These are phyloP conservation scores for Coemansia sp. DNA, from an alignment of 192 early-diverging fungal species.

Conservation along the genomic window DNA sequence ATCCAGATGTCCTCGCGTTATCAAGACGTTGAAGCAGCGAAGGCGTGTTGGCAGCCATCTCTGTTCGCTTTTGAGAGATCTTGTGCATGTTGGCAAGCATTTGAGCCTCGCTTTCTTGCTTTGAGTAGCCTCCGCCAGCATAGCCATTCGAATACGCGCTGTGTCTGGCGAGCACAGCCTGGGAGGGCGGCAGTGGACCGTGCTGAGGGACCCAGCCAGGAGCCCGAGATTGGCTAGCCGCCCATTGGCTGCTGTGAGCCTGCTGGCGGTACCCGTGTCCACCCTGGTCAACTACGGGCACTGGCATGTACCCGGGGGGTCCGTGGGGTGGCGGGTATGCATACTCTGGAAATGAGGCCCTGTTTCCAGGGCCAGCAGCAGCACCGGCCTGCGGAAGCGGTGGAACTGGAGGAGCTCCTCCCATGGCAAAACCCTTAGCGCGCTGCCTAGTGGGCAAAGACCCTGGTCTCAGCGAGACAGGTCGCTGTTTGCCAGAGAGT, in stretches of 20 bases:
- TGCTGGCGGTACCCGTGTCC: neutral
- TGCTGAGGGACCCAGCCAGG: neutral
- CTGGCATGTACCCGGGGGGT: slow-evolving; percentile 5
- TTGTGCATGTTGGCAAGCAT: slow-evolving; percentile 23
- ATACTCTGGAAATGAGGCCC: neutral
- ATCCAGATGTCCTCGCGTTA: slow-evolving; percentile 28
- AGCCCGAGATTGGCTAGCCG: neutral
- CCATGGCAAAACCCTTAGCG: neutral
- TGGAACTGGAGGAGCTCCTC: slow-evolving; percentile 37
- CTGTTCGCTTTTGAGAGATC: slow-evolving; percentile 27
- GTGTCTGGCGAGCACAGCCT: neutral
- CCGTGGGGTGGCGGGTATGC: slow-evolving; percentile 3
- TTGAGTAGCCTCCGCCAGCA: neutral
- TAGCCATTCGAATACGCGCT: neutral
- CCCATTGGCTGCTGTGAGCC: slow-evolving; percentile 1
- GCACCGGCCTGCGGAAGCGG: slow-evolving; percentile 29
- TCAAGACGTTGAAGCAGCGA: slow-evolving; percentile 54
- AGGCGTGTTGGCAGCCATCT: slow-evolving; percentile 37
- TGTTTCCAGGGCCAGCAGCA: neutral
- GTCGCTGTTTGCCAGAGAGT: slow-evolving; percentile 1
- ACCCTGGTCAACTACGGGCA: slow-evolving; percentile 3
- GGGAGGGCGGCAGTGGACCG: slow-evolving; percentile 3
- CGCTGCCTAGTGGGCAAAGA: neutral
- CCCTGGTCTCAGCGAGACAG: neutral
- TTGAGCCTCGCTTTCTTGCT: slow-evolving; percentile 2